Conservation (phyloP, 768 basidiomycete species). For the Multifurca ochricompacta region DNA sequence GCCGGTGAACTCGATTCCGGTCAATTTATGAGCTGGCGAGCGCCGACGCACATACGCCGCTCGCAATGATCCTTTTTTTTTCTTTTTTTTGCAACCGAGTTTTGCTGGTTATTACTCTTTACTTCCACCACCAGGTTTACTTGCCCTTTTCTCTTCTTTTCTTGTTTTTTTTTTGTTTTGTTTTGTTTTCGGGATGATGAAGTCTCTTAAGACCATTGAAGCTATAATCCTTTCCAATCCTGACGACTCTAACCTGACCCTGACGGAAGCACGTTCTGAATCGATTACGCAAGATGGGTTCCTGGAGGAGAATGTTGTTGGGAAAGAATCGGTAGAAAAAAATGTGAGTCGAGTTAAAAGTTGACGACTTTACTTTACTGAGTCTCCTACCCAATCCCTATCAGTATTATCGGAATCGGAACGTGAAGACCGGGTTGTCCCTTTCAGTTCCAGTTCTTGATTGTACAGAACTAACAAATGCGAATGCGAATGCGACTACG, state of each 20-base stretch:
- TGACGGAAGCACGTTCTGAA: not conserved
- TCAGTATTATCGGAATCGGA: not conserved
- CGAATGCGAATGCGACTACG: not conserved
- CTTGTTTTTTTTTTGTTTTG: not conserved
- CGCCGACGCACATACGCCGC: not conserved
- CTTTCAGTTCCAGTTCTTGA: too few relatives aligned
- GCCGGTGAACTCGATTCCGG: not conserved
- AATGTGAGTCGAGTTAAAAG: not conserved
- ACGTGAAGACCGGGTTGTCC: slow-evolving; percentile 1
- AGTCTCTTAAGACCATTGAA: not conserved
- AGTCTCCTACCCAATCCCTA: too few relatives aligned
- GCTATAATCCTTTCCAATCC: not conserved
- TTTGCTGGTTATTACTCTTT: not conserved
- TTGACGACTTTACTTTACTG: not conserved
- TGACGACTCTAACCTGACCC: not conserved
- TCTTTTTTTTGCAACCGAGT: not conserved
- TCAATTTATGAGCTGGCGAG: not conserved
- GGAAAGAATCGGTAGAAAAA: not conserved
- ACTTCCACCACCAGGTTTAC: not conserved
- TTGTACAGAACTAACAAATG: too few relatives aligned
- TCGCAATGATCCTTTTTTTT: not conserved
- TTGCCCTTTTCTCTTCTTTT: not conserved
- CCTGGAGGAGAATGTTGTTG: not conserved
- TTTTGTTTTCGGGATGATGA: not conserved
- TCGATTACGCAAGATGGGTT: not conserved